Base-by-base conservation (phyloP, 192 early-diverging fungal genomes). In the Coemansia sp. region DNA sequence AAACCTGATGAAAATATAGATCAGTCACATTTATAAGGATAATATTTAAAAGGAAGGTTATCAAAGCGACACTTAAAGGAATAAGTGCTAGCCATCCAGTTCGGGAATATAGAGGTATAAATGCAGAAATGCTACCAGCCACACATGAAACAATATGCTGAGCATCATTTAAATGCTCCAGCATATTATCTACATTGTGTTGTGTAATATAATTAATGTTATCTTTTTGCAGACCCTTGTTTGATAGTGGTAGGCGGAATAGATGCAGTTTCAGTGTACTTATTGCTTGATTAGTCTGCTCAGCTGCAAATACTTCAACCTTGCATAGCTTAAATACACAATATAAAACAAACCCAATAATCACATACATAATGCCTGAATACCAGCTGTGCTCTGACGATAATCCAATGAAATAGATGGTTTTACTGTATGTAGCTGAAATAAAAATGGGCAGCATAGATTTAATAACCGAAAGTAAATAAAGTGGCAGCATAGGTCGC, bases 401-500 rank as follows among this genome's bases (percentile, higher is more conserved):
- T 16, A 55, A 15, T 3, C 72, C 70, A 23, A 78, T 10, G 46
- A 63, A 64, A 12, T 66, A 48, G 23, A 77, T 33, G 0, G 71
- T 28, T 4, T 51, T 23, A 58, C 49, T 65, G 2, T 30, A n/a
- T n/a, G n/a, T n/a, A n/a, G n/a, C n/a, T 26, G 9, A 71, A 34
- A 40, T 25, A 23, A 7, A 49, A 25, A 12, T 49, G 15, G 8
- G 3, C 16, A 64, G 37, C 1, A 40, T 34, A 9, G 30, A 23
- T 2, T 59, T 15, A 2, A 72, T 31, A 0, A 8, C 26, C 6
- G 48, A 25, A 34, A 64, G 8, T 7, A 62, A 25, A 35, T 59
- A 68, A 2, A 78, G 35, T 2, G 75, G 75, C 13, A 78, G 46
- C 52, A 72, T 29, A 21, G 75, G 75, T 13, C 67, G 70, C 76